Conservation (phyloP, 2,329 filamentous ascomycete species). For the Bimuria novae-zelandiae region DNA sequence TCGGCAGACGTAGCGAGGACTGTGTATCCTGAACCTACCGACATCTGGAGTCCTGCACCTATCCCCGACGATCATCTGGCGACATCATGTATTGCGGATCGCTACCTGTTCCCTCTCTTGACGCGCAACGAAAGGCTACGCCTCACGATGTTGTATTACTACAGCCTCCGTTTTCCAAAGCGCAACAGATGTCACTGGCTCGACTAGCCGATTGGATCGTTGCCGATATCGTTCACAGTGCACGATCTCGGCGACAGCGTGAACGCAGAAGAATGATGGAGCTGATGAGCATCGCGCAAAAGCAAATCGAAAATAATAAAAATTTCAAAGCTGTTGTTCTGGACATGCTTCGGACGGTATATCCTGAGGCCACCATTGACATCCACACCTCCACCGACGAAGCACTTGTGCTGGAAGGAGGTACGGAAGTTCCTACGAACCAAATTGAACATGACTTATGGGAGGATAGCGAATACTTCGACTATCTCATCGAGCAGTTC, state of each 20-base stretch:
- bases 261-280: slow-evolving; percentile 48
- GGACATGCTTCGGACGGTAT: slow-evolving; percentile 36
- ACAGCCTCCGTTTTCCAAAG: slow-evolving; percentile 40
- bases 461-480: slow-evolving; percentile 51
- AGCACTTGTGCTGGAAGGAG: slow-evolving; percentile 31
- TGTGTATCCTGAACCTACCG: slow-evolving; percentile 23
- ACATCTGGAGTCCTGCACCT: slow-evolving; percentile 23
- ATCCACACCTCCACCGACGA: slow-evolving; percentile 33
- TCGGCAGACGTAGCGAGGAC: slow-evolving; percentile 18
- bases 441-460: slow-evolving; percentile 49
- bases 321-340: slow-evolving; percentile 34
- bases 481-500: slow-evolving; percentile 43
- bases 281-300: slow-evolving; percentile 34
- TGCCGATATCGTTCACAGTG: slow-evolving; percentile 48
- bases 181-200: slow-evolving; percentile 39
- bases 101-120: slow-evolving; percentile 44
- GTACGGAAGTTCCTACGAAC: slow-evolving; percentile 28
- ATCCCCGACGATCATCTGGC: slow-evolving; percentile 21
- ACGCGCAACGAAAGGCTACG: slow-evolving; percentile 45
- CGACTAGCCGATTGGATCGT: slow-evolving; percentile 48
- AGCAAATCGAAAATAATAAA: slow-evolving; percentile 22
- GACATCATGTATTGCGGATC: slow-evolving; percentile 19
- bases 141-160: slow-evolving; percentile 52
- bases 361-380: slow-evolving; percentile 40
- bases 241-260: slow-evolving; percentile 45